Percentiles rank a stretch among this genome's conserved stretches.
phyloP scores from a whole-genome alignment of 2,329 filamentous ascomycete genomes.

The Coleophoma cylindrospora region DNA sequence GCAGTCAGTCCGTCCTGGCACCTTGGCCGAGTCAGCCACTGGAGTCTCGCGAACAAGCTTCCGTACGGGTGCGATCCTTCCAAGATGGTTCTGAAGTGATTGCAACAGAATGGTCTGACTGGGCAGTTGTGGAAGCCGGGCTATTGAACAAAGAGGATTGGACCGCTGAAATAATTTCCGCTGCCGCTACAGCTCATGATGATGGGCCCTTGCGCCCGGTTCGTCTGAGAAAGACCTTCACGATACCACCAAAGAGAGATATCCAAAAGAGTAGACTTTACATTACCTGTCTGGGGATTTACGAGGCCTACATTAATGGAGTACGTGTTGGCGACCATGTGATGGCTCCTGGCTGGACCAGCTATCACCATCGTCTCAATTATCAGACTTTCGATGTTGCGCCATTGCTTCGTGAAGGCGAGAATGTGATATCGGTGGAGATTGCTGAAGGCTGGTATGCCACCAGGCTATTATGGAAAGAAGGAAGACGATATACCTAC shows the following conservation, averaged over 20 bases:
- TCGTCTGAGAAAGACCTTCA: conserved; percentile 26
- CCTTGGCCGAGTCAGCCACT: conserved; percentile 1
- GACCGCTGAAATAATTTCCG: conserved; percentile 5
- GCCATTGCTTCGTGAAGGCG: not conserved
- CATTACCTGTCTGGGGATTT: conserved; percentile 28
- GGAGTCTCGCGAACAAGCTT: not conserved
- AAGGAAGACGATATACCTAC: conserved; percentile 27
- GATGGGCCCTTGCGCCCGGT: conserved; percentile 23
- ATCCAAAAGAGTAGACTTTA: conserved; percentile 23
- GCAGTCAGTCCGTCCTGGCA: not conserved
- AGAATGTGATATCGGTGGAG: conserved; percentile 33
- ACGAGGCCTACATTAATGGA: conserved; percentile 28
- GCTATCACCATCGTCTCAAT: conserved; percentile 7
- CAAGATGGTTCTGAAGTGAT: not conserved
- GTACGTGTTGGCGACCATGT: conserved; percentile 17
- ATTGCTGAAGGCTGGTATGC: conserved; percentile 47
- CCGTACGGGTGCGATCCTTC: not conserved
- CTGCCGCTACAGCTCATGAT: not conserved
- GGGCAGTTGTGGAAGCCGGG: not conserved
- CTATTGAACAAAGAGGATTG: conserved; percentile 2
- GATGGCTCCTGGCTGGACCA: conserved; percentile 34
- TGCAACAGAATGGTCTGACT: not conserved
- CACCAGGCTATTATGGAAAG: conserved; percentile 29
- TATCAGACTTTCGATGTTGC: conserved; percentile 8
- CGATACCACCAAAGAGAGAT: not conserved